Conservation (phyloP, 169 alveolate genomes). For the Plasmodium vivax region DNA sequence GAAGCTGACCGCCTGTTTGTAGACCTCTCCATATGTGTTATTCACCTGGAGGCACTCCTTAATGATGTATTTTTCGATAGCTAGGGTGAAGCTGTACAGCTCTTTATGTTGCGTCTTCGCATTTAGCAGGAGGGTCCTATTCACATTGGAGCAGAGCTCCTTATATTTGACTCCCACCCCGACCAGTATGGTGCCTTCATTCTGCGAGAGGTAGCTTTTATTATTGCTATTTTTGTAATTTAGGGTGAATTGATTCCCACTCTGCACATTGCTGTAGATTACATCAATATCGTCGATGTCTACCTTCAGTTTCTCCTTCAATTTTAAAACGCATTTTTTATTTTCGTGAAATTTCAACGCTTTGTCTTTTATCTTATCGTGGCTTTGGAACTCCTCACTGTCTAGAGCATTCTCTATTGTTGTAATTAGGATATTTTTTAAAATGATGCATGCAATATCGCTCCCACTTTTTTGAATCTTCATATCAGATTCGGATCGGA, state of each 20-base stretch:
- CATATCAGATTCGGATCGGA: slow-evolving; percentile 64
- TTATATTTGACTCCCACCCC: slow-evolving; percentile 83
- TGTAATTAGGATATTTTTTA: slow-evolving; percentile 80
- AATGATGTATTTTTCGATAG: slow-evolving; percentile 77
- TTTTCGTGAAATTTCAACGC: slow-evolving; percentile 79
- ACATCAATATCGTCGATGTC: slow-evolving; percentile 82
- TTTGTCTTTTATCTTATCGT: slow-evolving; percentile 76
- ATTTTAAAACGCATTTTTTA: slow-evolving; percentile 77
- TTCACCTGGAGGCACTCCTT: slow-evolving; percentile 75
- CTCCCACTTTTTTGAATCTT: slow-evolving; percentile 80
- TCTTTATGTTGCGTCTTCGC: slow-evolving; percentile 84
- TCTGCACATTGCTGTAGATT: slow-evolving; percentile 84
- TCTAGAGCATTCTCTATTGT: slow-evolving; percentile 85
- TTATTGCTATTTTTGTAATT: slow-evolving; percentile 80
- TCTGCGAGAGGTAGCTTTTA: slow-evolving; percentile 80
- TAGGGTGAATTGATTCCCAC: slow-evolving; percentile 81
- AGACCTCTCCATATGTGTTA: slow-evolving; percentile 77
- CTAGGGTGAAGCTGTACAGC: slow-evolving; percentile 77
- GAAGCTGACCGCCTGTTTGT: slow-evolving; percentile 76
- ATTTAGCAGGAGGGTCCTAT: slow-evolving; percentile 83
- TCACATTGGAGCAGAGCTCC: slow-evolving; percentile 83
- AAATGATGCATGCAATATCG: slow-evolving; percentile 82
- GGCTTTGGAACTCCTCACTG: slow-evolving; percentile 82
- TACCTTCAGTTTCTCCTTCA: slow-evolving; percentile 80
- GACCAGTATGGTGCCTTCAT: slow-evolving; percentile 83